Evolutionary conservation across 768 basidiomycete genomes (phyloP).

Genomic region (Goffeauzyma gilvescens): DNA sequence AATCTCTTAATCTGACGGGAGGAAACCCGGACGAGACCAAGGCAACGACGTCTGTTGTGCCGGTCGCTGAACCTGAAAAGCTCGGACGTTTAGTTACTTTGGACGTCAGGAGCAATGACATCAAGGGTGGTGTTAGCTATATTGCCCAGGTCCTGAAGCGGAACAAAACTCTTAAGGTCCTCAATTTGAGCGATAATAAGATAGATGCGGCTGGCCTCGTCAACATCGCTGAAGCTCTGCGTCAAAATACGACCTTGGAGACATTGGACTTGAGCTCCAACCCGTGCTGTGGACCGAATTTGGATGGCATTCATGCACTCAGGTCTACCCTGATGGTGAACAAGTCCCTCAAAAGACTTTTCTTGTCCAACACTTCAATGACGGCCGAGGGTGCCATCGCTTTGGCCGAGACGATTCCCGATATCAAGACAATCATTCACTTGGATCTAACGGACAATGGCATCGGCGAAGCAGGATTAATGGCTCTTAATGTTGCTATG

Average conservation of each 20-base stretch:
- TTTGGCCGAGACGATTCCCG: slow-evolving; percentile 87
- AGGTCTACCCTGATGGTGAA: slow-evolving; percentile 86
- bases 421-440: slow-evolving; percentile 67
- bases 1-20: not conserved
- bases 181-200: slow-evolving; percentile 87
- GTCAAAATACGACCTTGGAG: slow-evolving; percentile 85
- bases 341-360: slow-evolving; percentile 72
- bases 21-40: not conserved
- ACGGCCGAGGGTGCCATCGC: slow-evolving; percentile 74
- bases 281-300: slow-evolving; percentile 69
- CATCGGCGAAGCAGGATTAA: slow-evolving; percentile 72
- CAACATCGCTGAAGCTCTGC: slow-evolving; percentile 75
- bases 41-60: not conserved
- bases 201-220: slow-evolving; percentile 65
- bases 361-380: slow-evolving; percentile 66
- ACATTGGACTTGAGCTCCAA: slow-evolving; percentile 85
- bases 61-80: slow-evolving; percentile 37
- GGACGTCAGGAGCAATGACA: slow-evolving; percentile 81
- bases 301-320: slow-evolving; percentile 64
- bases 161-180: slow-evolving; percentile 79
- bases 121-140: slow-evolving; percentile 66
- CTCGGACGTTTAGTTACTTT: slow-evolving; percentile 70
- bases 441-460: slow-evolving; percentile 70
- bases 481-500: slow-evolving; percentile 73
- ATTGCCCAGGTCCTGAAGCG: slow-evolving; percentile 89